These are phyloP conservation scores for Saccharomyces hybrid DNA, from an alignment of 1,139 yeast genomes.

Conservation along the genomic window DNA sequence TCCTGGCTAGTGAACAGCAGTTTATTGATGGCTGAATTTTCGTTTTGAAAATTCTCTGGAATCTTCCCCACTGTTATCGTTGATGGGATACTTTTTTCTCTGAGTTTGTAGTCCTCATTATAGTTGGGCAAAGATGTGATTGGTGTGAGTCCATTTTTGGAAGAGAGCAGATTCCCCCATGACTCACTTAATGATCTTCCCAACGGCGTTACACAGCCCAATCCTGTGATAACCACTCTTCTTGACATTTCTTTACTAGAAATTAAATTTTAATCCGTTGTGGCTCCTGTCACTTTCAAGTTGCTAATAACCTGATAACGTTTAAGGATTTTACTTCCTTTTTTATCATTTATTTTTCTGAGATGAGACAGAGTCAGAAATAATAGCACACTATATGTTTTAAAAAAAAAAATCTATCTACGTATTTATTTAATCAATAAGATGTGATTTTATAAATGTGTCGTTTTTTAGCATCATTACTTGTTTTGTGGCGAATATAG, in stretches of 20 bases:
- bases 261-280: not conserved
- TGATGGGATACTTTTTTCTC: constrained; percentile 45
- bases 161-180: constrained; percentile 47
- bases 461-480: not conserved
- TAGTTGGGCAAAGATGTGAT: constrained; percentile 45
- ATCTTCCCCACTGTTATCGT: constrained; percentile 39
- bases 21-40: constrained; percentile 1
- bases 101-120: constrained; percentile 38
- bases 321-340: not conserved
- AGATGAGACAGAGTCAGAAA: not conserved
- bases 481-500: not conserved
- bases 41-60: not conserved
- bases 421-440: not conserved
- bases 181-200: constrained; percentile 57
- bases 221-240: constrained; percentile 86
- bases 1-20: constrained; percentile 26
- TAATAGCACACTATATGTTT: not conserved
- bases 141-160: constrained; percentile 48
- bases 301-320: not conserved
- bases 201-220: constrained; percentile 79
- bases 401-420: not conserved
- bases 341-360: not conserved
- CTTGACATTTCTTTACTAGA: constrained; percentile 17
- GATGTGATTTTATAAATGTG: not conserved
- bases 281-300: not conserved